Evolutionary conservation across 1,139 yeast genomes (phyloP), one percentile per base, ranked within the genome.

Genomic region (Lodderomyces pseudojiufengensis): DNA sequence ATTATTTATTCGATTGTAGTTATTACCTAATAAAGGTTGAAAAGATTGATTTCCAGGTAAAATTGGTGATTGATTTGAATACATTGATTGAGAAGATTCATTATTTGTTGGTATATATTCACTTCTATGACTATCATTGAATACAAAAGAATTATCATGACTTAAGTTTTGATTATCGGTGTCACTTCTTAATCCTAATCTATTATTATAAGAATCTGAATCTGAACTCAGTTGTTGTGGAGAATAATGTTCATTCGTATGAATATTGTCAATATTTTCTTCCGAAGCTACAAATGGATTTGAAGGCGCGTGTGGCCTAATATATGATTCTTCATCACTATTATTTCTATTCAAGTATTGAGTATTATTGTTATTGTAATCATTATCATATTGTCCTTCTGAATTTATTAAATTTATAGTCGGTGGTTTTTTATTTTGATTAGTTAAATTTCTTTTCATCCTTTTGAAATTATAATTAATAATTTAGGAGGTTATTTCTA

Each of bases 191-290:
- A 18, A 18, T 18, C 20, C 7, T 7, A 5, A 7, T 18, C 20
- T 18, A 7, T 18, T 18, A 12, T 28, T 8, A 20, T 20, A 28
- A 3, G 31, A 28, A 12, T 18, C 31, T 12, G 31, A 28, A 21
- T 28, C 31, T 5, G 31, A 20, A 18, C 20, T 18, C 20, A 28
- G 31, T 20, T 11, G 31, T 21, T 13, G 22, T 21, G 31, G 31
- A 9, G 31, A 28, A 12, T 28, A 28, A 11, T 28, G 15, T 18
- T 5, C 20, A 18, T 18, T n/a, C n/a, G n/a, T n/a, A n/a, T n/a
- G n/a, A n/a, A n/a, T n/a, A n/a, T n/a, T n/a, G n/a, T n/a, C n/a
- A n/a, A n/a, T 18, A 18, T 18, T 5, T 5, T 18, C 7, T 28
- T 9, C 16, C 10, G 20, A 23, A 4, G 14, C 18, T 20, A 18